Evolutionary conservation across 495 filamentous ascomycete genomes (phyloP).

Genomic region (Aspergillus panamensis): DNA sequence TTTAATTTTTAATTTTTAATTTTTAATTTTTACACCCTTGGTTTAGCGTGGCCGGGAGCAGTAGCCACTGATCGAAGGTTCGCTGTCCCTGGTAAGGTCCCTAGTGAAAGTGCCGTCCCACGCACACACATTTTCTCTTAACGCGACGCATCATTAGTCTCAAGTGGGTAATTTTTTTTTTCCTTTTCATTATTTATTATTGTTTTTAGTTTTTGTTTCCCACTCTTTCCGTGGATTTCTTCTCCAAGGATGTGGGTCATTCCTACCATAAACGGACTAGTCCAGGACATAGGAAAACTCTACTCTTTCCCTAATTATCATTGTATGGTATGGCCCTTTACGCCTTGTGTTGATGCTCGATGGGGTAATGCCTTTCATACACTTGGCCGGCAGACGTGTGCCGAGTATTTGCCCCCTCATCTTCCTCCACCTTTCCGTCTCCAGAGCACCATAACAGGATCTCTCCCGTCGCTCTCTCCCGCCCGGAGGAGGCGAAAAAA

Average conservation of each 20-base stretch:
- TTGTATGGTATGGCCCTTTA: constrained; percentile 21
- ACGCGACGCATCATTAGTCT: constrained; percentile 22
- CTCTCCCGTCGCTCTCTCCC: neutral
- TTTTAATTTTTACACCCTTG: constrained; percentile 11
- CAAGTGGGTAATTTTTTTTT: constrained; percentile 11
- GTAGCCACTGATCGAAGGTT: constrained; percentile 26
- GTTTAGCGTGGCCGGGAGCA: constrained; percentile 21
- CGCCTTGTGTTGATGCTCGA: constrained; percentile 18
- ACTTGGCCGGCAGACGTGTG: constrained; percentile 27
- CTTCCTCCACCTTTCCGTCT: constrained; percentile 5
- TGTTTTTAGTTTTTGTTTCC: constrained; percentile 10
- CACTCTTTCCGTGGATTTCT: constrained; percentile 16
- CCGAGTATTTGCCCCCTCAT: constrained; percentile 26
- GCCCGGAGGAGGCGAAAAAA: neutral
- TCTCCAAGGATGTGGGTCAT: constrained; percentile 17
- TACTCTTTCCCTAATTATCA: constrained; percentile 20
- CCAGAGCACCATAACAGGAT: neutral
- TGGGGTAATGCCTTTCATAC: constrained; percentile 19
- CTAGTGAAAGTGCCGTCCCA: constrained; percentile 6
- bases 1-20: constrained; percentile 11
- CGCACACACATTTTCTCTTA: constrained; percentile 24
- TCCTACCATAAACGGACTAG: constrained; percentile 18
- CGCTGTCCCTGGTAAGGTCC: constrained; percentile 23
- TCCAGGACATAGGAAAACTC: constrained; percentile 21
- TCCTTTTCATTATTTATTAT: constrained; percentile 12